A percentile compares a stretch with the other conserved stretches of the same genome.
Conservation (phyloP, 1,284 basidiomycete species). For the Austropuccinia psidii region DNA sequence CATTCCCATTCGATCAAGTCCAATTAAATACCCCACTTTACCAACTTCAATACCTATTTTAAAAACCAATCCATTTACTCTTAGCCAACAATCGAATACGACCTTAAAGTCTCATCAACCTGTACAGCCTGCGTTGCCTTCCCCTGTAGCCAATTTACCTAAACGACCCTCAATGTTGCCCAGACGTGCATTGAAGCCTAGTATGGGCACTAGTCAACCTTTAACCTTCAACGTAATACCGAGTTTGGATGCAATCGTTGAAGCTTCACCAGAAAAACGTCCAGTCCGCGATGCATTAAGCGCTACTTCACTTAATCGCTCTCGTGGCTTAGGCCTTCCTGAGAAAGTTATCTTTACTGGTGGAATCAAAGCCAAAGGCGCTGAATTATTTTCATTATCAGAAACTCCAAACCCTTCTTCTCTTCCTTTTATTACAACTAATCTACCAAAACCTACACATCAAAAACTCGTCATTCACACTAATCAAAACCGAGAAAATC, state of each 20-base stretch:
- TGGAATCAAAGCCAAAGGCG: constrained; percentile 27
- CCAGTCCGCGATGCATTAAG: constrained; percentile 16
- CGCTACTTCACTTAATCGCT: constrained; percentile 21
- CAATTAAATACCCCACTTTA: constrained; percentile 29
- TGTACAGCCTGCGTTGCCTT: not conserved
- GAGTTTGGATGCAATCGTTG: constrained; percentile 25
- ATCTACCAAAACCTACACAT: not conserved
- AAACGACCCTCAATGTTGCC: constrained; percentile 31
- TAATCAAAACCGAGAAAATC: not conserved
- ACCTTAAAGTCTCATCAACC: not conserved
- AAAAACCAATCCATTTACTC: not conserved
- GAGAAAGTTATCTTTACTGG: constrained; percentile 26
- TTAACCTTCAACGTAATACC: not conserved
- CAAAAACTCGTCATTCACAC: not conserved
- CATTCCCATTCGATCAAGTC: constrained; percentile 20
- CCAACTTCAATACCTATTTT: constrained; percentile 32
- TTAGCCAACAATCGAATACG: not conserved
- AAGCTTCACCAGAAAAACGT: constrained; percentile 27
- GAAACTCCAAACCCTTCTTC: not conserved
- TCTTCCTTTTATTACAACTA: not conserved
- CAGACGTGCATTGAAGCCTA: constrained; percentile 25
- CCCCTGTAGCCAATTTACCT: constrained; percentile 1
- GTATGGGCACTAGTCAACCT: constrained; percentile 16
- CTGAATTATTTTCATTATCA: not conserved
- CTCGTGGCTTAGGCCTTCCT: not conserved